Conservation (phyloP, 345 rosid genomes). For the Brassica carinata region DNA sequence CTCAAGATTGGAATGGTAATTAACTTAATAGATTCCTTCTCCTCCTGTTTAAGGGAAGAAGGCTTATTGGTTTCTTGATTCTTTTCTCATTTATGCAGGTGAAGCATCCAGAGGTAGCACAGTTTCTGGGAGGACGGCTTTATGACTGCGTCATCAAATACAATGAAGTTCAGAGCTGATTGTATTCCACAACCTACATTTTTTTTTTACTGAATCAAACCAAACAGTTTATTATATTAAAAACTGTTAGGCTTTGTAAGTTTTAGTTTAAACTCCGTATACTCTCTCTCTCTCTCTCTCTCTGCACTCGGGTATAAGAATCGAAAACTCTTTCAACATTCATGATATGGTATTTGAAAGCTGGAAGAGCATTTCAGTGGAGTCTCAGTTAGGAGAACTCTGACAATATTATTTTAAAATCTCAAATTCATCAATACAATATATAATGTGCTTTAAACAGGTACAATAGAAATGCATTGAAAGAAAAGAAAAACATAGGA, state of each 20-base stretch:
- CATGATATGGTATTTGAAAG: not conserved
- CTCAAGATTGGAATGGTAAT: constrained; percentile 96
- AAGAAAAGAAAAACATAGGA: constrained; percentile 1
- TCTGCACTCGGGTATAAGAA: constrained; percentile 30
- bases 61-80: not conserved
- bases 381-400: too few relatives aligned
- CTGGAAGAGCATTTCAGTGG: not conserved
- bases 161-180: constrained; percentile 57
- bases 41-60: not conserved
- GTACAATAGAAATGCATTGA: not conserved
- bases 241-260: constrained; percentile 32
- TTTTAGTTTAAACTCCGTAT: constrained; percentile 7
- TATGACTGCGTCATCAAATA: constrained; percentile 96
- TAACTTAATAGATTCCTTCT: not conserved
- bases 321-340: constrained; percentile 7
- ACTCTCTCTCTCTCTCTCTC: too few relatives aligned
- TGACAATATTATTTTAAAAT: constrained; percentile 29
- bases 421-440: constrained; percentile 36
- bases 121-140: constrained; percentile 96
- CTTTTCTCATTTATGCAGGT: constrained; percentile 55
- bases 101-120: constrained; percentile 95
- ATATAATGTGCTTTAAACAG: constrained; percentile 9
- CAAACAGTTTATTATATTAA: constrained; percentile 8
- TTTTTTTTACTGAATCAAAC: constrained; percentile 15
- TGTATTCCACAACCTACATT: constrained; percentile 17